Conservation (phyloP, 495 filamentous ascomycete species). For the Xylaria palmicola region DNA sequence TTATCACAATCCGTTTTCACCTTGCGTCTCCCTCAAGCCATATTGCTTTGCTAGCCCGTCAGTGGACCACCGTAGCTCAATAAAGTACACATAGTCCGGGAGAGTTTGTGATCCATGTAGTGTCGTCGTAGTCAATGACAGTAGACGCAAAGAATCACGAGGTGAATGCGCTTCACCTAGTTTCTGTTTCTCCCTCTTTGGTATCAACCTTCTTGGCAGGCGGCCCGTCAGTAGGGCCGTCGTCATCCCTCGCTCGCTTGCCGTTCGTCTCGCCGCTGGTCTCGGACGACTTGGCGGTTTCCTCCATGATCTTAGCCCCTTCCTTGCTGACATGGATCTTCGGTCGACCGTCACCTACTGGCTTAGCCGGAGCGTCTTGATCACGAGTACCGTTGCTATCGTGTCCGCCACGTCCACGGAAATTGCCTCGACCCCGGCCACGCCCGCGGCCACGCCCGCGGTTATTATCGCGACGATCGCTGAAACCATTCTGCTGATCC, state of each 20-base stretch:
- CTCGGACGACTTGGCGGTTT: slow-evolving; percentile 15
- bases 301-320: slow-evolving; percentile 25
- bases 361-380: slow-evolving; percentile 28
- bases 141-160: background rate
- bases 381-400: slow-evolving; percentile 35
- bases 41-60: background rate
- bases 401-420: slow-evolving; percentile 39
- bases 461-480: slow-evolving; percentile 30
- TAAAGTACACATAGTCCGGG: slow-evolving; percentile 4
- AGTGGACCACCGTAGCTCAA: background rate
- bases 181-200: slow-evolving; percentile 34
- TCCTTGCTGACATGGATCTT: slow-evolving; percentile 37
- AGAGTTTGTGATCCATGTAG: background rate
- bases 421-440: slow-evolving; percentile 33
- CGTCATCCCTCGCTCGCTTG: slow-evolving; percentile 47
- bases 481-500: slow-evolving; percentile 64
- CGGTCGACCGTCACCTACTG: slow-evolving; percentile 28
- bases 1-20: slow-evolving; percentile 13
- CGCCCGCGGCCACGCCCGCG: slow-evolving; percentile 42
- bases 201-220: slow-evolving; percentile 52
- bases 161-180: slow-evolving; percentile 11
- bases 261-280: slow-evolving; percentile 34
- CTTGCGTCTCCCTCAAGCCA: background rate
- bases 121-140: background rate
- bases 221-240: slow-evolving; percentile 30